Percentiles rank a stretch among this genome's conserved stretches.
Evolutionary conservation across 345 rosid genomes (phyloP).

Genomic region (Populus davidiana): DNA sequence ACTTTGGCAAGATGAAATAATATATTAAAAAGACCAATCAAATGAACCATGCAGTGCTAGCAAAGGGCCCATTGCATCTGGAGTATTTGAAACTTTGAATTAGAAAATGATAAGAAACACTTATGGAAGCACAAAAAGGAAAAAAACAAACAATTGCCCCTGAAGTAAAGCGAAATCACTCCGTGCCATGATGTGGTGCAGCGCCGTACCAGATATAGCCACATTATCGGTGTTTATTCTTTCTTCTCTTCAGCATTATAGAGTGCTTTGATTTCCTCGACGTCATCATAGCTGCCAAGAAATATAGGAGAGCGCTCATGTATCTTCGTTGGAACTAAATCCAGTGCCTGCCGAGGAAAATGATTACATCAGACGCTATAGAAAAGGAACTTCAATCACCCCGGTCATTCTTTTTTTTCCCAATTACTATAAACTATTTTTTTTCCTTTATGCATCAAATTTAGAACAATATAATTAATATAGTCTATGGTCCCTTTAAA

Average conservation of each 20-base stretch:
- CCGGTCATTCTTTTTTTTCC: not conserved
- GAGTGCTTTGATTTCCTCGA: slow-evolving; percentile 83
- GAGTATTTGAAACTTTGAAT: no score
- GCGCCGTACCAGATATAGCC: not conserved
- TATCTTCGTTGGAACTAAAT: slow-evolving; percentile 66
- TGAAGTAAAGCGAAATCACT: no score
- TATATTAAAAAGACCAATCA: no score
- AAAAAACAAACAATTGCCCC: no score
- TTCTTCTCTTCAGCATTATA: slow-evolving; percentile 59
- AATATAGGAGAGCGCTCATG: slow-evolving; percentile 91
- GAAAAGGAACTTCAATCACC: not conserved
- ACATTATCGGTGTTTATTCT: slow-evolving; percentile 13
- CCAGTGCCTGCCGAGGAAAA: slow-evolving; percentile 66
- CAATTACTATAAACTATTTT: not conserved
- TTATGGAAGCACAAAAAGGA: no score
- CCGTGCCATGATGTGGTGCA: not conserved
- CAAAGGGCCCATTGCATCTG: no score
- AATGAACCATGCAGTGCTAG: no score
- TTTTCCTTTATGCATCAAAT: not conserved
- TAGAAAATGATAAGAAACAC: no score
- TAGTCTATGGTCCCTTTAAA: not conserved
- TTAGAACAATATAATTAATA: not conserved
- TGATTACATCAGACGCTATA: not conserved
- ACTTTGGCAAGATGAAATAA: no score
- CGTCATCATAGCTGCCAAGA: slow-evolving; percentile 90